These are phyloP conservation scores for Phytophthora kernoviae DNA, from an alignment of 352 stramenopile genomes.

Conservation along the genomic window DNA sequence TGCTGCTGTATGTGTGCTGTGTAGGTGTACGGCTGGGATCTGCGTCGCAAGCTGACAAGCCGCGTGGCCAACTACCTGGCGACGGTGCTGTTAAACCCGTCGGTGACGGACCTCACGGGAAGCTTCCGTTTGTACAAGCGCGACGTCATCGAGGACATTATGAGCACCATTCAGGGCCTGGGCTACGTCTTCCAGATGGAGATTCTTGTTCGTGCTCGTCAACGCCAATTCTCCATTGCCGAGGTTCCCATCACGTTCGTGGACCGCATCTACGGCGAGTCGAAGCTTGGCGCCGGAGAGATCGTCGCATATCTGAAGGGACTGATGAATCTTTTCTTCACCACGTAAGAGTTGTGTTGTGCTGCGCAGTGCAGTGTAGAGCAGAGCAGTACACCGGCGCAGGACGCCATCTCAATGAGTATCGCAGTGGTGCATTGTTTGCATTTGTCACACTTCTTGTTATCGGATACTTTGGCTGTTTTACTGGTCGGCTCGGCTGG, in stretches of 20 bases:
- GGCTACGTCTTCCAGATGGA: slow-evolving; percentile 99
- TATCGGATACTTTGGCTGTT: slow-evolving; percentile 30
- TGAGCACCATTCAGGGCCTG: slow-evolving; percentile 84
- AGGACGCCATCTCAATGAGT: slow-evolving; percentile 11
- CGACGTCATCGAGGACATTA: slow-evolving; percentile 94
- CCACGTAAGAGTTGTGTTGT: slow-evolving; percentile 66
- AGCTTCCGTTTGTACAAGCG: slow-evolving; percentile 98
- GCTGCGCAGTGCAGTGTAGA: slow-evolving; percentile 5
- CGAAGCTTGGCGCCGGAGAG: slow-evolving; percentile 97
- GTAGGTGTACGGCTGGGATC: slow-evolving; percentile 96
- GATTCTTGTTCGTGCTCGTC: slow-evolving; percentile 95
- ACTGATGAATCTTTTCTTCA: slow-evolving; percentile 96
- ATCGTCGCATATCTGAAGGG: slow-evolving; percentile 98
- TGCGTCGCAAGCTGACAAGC: slow-evolving; percentile 96
- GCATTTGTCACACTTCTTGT: slow-evolving; percentile 29
- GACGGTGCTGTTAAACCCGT: slow-evolving; percentile 95
- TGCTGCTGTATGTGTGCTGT: background rate
- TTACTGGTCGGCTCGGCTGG: slow-evolving; percentile 17
- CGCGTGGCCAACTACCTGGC: slow-evolving; percentile 98
- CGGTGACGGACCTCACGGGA: slow-evolving; percentile 96
- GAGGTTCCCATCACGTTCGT: slow-evolving; percentile 99
- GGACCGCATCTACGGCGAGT: slow-evolving; percentile 98
- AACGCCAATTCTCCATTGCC: slow-evolving; percentile 91
- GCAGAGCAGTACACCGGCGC: background rate
- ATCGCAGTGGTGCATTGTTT: slow-evolving; percentile 26